These are phyloP conservation scores for Dictyostelium intermedium DNA, from an alignment of 78 protist genomes.

Conservation along the genomic window DNA sequence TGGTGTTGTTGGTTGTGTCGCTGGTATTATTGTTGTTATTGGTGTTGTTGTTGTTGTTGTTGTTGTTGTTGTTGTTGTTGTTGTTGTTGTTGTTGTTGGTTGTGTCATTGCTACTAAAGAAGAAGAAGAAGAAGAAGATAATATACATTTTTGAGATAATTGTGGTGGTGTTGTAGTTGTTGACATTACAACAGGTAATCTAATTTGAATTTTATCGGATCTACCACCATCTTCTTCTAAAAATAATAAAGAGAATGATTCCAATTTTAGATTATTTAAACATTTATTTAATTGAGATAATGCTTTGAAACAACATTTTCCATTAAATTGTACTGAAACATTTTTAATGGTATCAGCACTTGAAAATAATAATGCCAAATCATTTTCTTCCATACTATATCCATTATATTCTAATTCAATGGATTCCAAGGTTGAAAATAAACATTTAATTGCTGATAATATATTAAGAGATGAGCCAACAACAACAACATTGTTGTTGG, in stretches of 20 bases:
- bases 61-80: neutral
- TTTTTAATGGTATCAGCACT: neutral
- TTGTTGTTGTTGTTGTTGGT: neutral
- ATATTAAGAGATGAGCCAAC: neutral
- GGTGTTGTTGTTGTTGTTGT: neutral
- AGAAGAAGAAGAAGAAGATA: neutral
- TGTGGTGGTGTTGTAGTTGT: neutral
- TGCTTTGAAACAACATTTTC: neutral
- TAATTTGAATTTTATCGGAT: neutral
- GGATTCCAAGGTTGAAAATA: neutral
- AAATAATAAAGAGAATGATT: neutral
- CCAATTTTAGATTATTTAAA: neutral
- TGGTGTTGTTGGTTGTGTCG: neutral
- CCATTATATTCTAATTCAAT: neutral
- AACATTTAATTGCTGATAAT: neutral
- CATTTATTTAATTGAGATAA: neutral
- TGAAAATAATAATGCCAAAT: neutral
- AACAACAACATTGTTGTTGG: neutral
- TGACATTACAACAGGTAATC: neutral
- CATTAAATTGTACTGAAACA: constrained; percentile 1
- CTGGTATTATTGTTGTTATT: too few species aligned
- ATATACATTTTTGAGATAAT: neutral
- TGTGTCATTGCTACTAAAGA: too few species aligned
- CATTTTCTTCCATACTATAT: neutral
- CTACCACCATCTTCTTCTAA: constrained; percentile 8